Percentiles rank a stretch among this genome's conserved stretches.
Evolutionary conservation across 148 eudicot genomes (phyloP).

Genomic region (Bassia scoparia): DNA sequence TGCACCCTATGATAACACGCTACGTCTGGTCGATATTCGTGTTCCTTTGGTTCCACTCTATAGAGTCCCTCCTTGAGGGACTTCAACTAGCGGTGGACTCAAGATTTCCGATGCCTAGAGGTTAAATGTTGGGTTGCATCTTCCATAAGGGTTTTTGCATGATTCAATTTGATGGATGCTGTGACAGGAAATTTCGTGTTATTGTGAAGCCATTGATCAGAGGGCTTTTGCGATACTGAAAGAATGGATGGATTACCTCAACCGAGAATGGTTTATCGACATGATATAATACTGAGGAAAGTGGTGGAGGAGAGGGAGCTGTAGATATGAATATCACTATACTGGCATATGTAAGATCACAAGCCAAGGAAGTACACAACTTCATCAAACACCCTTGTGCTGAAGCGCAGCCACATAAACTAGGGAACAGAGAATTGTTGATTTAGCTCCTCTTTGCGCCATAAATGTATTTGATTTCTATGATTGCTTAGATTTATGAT

Average conservation of each 20-base stretch:
- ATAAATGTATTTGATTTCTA: background rate
- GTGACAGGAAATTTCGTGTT: background rate
- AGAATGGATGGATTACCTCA: constrained; percentile 5
- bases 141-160: background rate
- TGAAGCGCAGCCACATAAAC: too few species aligned
- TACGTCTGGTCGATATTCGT: background rate
- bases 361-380: background rate
- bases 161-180: background rate
- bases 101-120: constrained; percentile 8
- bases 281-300: background rate
- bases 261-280: constrained; percentile 18
- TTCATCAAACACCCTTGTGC: background rate
- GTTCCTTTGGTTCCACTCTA: background rate
- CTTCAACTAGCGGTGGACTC: constrained; percentile 18
- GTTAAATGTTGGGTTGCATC: background rate
- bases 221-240: background rate
- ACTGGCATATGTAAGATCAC: background rate
- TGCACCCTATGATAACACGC: background rate
- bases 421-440: background rate
- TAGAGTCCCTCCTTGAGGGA: constrained; percentile 9
- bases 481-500: too few species aligned
- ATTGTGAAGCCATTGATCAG: background rate
- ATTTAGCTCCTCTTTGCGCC: too few species aligned
- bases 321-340: background rate
- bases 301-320: background rate